Conservation (phyloP, 2,329 filamentous ascomycete species). For the Xylaria sp. region DNA sequence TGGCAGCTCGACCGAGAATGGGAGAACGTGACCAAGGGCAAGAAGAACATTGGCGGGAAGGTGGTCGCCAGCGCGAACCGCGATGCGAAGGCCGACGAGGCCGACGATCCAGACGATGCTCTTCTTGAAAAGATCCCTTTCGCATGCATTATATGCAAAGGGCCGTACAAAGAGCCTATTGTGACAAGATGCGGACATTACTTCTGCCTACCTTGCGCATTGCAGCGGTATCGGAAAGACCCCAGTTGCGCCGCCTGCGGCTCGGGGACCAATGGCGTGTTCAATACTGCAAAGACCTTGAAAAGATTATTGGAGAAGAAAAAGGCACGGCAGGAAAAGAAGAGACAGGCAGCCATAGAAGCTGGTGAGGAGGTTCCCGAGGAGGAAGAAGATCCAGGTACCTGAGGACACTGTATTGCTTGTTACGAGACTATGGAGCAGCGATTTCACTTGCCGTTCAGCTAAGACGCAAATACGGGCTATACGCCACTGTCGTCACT, state of each 20-base stretch:
- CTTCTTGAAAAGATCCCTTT: conserved; percentile 88
- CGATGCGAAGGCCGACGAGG: conserved; percentile 52
- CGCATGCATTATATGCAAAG: conserved; percentile 86
- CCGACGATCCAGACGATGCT: conserved; percentile 70
- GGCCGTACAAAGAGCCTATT: conserved; percentile 80
- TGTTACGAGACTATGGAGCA: background rate
- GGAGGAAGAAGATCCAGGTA: conserved; percentile 51
- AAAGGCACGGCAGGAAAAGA: conserved; percentile 67
- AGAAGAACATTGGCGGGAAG: conserved; percentile 69
- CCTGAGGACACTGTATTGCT: conserved; percentile 22
- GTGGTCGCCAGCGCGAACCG: conserved; percentile 69
- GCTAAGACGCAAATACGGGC: background rate
- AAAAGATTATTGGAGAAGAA: conserved; percentile 83
- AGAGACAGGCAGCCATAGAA: conserved; percentile 63
- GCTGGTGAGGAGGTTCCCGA: conserved; percentile 61
- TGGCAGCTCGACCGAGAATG: conserved; percentile 97
- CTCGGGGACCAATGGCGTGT: conserved; percentile 85
- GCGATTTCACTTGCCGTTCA: background rate
- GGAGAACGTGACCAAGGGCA: conserved; percentile 83
- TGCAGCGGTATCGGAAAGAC: conserved; percentile 86
- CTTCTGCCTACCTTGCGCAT: conserved; percentile 90
- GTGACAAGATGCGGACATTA: conserved; percentile 94
- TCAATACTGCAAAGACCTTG: conserved; percentile 86
- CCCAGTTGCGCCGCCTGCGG: conserved; percentile 89
- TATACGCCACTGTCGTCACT: background rate